Evolutionary conservation across 306 rosid genomes (phyloP), one percentile per base, ranked within the genome.

Genomic region (Ceratonia siliqua): DNA sequence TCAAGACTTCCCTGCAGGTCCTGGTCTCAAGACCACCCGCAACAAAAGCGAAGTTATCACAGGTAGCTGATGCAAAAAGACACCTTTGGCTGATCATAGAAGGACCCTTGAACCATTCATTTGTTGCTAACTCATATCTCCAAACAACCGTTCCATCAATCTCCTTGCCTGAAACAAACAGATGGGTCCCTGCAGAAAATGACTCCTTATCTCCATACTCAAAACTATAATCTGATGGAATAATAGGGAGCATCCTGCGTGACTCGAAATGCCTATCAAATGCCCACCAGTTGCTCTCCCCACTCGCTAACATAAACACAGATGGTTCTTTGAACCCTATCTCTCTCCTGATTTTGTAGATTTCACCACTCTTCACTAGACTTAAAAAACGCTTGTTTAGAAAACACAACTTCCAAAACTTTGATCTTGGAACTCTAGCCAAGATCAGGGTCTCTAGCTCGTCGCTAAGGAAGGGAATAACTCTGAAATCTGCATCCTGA

Each of bases 401-500:
- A 35, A 62, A 62, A 62, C 81, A 69, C 6, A 89, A 54, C 56
- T 85, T 90, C 83, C 86, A 78, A 54, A 82, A 86, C 78, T 86
- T 86, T 12, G 86, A 75, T 74, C 87, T 84, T 1, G 97, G 89
- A 48, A 91, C 74, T 41, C 96, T 70, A 20, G 97, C 90, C 62
- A 91, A 56, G 70, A 93, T 93, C 80, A 85, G 48, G 3, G 87
- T 86, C 87, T 93, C 93, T 46, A 89, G 68, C 79, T 93, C 97
- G 14, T 89, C 90, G 62, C 83, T 83, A 56, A 93, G 91, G 62
- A 81, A 52, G 48, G 89, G 89, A 35, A 75, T 24, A 4, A n/a
- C n/a, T n/a, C 73, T 49, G 83, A 86, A 86, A 89, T 93, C 97
- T 89, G 93, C 93, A 87, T 93, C 98, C 93, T 89, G 85, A 11